Percentiles rank a stretch among this genome's conserved stretches.
These are phyloP conservation scores for Beauveria asiatica DNA, from an alignment of 2,329 filamentous ascomycete genomes.

Conservation along the genomic window DNA sequence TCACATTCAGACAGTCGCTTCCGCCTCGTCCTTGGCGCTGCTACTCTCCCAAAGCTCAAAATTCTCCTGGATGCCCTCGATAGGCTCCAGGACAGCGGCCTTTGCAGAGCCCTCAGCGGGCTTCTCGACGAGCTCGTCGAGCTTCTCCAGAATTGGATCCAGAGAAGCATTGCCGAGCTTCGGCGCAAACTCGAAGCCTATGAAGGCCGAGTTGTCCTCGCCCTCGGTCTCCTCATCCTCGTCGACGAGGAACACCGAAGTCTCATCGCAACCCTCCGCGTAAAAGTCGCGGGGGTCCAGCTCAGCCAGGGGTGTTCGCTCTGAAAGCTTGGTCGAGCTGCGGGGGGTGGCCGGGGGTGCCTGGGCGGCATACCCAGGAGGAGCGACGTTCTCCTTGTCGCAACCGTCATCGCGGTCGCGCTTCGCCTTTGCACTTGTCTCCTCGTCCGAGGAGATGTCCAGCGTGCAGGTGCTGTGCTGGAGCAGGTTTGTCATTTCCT, in stretches of 20 bases:
- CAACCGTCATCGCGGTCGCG: constrained; percentile 49
- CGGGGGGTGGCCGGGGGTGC: constrained; percentile 33
- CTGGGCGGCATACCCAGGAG: constrained; percentile 55
- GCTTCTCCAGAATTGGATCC: constrained; percentile 17
- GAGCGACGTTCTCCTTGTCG: constrained; percentile 92
- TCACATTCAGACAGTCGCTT: constrained; percentile 16
- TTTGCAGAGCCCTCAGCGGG: constrained; percentile 29
- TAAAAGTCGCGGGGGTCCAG: constrained; percentile 62
- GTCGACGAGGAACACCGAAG: constrained; percentile 53
- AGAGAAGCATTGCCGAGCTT: constrained; percentile 10
- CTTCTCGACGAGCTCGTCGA: constrained; percentile 31
- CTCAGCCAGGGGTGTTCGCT: constrained; percentile 57
- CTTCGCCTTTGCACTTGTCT: constrained; percentile 48
- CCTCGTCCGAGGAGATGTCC: constrained; percentile 85
- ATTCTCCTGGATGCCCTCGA: constrained; percentile 50
- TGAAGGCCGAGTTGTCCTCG: constrained; percentile 11
- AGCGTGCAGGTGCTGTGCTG: constrained; percentile 82
- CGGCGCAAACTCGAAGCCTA: constrained; percentile 16
- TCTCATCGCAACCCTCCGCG: constrained; percentile 54
- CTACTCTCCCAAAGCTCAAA: constrained; percentile 66
- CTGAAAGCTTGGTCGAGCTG: constrained; percentile 54
- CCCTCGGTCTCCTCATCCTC: constrained; percentile 45
- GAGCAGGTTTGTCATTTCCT: constrained; percentile 86
- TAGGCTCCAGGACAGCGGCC: constrained; percentile 42
- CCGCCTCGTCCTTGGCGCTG: constrained; percentile 51